phyloP scores from a whole-genome alignment of 805 yeast genomes.

The Jamesozyma rosinii region DNA sequence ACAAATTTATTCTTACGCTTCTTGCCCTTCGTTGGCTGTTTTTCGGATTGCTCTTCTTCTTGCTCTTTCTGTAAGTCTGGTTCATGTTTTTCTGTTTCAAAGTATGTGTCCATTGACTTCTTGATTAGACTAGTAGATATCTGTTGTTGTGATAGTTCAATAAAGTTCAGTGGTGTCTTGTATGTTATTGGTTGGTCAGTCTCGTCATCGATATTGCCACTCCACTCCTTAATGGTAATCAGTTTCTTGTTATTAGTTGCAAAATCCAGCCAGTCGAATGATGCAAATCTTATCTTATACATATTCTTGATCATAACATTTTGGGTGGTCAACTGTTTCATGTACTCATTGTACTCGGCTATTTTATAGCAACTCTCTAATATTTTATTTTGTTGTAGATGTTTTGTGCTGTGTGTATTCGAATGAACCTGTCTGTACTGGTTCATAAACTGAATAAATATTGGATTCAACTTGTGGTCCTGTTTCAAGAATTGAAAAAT shows the following conservation, averaged over 20 bases:
- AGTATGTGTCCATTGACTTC: conserved; percentile 1
- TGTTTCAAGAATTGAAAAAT: conserved; percentile 62
- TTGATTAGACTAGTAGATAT: not conserved
- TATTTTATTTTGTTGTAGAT: not conserved
- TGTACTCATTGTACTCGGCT: conserved; percentile 42
- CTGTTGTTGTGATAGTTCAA: not conserved
- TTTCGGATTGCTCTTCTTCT: not conserved
- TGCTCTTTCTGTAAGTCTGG: too few species aligned
- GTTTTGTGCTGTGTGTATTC: not conserved
- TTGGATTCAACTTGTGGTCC: conserved; percentile 49
- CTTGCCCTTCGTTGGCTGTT: not conserved
- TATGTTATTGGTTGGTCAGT: too few species aligned
- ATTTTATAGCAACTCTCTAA: conserved; percentile 36
- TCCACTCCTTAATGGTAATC: not conserved
- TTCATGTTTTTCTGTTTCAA: not conserved
- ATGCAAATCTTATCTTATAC: conserved; percentile 48
- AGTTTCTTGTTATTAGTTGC: not conserved
- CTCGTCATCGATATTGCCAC: not conserved
- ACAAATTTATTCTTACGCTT: conserved; percentile 1
- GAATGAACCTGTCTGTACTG: conserved; percentile 41
- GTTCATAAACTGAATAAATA: conserved; percentile 41
- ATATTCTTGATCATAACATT: conserved; percentile 30
- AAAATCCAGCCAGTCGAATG: conserved; percentile 85
- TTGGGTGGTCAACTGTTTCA: conserved; percentile 32
- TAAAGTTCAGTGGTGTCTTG: conserved; percentile 2